Evolutionary conservation across 177 flowering plant species (phyloP).

Genomic region (Telopea speciosissima): DNA sequence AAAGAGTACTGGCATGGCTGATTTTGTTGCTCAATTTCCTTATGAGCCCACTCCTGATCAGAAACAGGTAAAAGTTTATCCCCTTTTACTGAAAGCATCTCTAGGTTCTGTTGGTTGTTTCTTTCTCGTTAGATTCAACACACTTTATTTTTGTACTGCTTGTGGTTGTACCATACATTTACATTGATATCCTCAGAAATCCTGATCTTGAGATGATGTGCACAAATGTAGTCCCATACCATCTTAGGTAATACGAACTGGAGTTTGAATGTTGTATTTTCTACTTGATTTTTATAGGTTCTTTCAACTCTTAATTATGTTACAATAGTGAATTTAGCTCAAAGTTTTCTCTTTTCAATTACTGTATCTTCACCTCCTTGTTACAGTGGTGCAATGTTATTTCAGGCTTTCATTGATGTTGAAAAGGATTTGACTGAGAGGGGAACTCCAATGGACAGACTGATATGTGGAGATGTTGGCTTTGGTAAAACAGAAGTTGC

Average conservation of each 20-base stretch:
- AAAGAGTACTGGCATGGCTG: conserved; percentile 42
- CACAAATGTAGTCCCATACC: not conserved
- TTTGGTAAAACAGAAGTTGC: conserved; percentile 99
- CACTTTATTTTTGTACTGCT: no score
- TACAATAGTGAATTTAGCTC: not conserved
- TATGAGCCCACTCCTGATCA: conserved; percentile 94
- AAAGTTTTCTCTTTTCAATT: not conserved
- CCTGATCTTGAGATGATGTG: not conserved
- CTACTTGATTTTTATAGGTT: no score
- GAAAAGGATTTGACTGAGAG: conserved; percentile 86
- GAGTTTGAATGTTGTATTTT: not conserved
- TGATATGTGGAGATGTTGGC: conserved; percentile 98
- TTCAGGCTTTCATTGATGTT: conserved; percentile 92
- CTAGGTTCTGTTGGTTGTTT: not conserved
- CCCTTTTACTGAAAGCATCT: not conserved
- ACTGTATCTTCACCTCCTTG: not conserved
- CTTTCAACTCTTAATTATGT: not conserved
- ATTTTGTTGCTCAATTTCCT: conserved; percentile 72
- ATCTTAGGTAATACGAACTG: not conserved
- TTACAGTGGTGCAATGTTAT: not conserved
- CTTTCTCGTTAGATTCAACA: no score
- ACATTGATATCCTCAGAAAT: not conserved
- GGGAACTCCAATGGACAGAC: conserved; percentile 96
- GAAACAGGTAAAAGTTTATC: conserved; percentile 44
- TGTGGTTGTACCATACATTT: no score